Conservation (phyloP, 768 basidiomycete genomes). For the Pilatotrama ljubarskyi region DNA sequence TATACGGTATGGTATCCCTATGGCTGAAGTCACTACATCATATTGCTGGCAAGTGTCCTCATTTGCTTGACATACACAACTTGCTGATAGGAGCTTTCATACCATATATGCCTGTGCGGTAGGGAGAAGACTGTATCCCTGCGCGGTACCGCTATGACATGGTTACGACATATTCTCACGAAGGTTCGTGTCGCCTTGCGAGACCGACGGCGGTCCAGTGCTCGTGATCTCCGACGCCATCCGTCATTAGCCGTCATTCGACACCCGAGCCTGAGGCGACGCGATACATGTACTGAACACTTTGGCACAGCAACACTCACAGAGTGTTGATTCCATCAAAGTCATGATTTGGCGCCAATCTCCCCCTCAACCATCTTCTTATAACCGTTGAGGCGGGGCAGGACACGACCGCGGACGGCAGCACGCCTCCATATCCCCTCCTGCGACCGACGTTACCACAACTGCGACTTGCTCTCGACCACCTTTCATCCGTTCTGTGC, state of each 20-base stretch:
- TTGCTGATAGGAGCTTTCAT: no score
- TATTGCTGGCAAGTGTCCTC: no score
- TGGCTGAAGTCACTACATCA: no score
- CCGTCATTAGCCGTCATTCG: not conserved
- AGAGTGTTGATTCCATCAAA: slow-evolving; percentile 18
- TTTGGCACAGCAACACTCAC: not conserved
- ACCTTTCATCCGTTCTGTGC: not conserved
- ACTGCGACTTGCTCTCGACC: not conserved
- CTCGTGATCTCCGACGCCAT: no score
- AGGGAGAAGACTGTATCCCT: no score
- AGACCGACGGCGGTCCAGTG: not conserved
- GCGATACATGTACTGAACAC: not conserved
- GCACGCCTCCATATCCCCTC: slow-evolving; percentile 6
- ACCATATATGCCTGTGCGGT: no score
- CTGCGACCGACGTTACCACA: not conserved
- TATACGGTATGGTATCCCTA: no score
- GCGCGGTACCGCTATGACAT: no score
- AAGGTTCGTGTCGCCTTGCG: not conserved
- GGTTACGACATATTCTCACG: no score
- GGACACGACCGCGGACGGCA: slow-evolving; percentile 11
- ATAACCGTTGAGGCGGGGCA: slow-evolving; percentile 15
- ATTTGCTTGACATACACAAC: no score
- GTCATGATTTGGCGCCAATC: slow-evolving; percentile 20
- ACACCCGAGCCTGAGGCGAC: not conserved
- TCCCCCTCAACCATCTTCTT: slow-evolving; percentile 16